Evolutionary conservation across 805 yeast species (phyloP), one percentile per base, ranked within the genome.

Genomic region (Pichia membranifaciens): DNA sequence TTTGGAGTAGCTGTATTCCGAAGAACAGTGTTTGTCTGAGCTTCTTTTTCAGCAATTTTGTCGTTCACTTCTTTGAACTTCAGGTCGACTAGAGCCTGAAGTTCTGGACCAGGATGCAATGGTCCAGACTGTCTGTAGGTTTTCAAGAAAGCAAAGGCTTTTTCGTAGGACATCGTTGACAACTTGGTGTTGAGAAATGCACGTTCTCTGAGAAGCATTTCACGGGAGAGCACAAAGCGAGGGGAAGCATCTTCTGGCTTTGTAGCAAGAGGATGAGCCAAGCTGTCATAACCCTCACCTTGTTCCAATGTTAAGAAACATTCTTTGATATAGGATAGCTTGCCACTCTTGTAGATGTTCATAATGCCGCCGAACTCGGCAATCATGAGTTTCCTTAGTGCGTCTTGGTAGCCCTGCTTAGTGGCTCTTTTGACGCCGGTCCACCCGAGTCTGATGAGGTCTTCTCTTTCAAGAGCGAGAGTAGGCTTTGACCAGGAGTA

Each of bases 351-450:
- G 62, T 79, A 84, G 9, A 96, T 96, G 58, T 78, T 75, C 44
- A 88, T 76, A 57, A 87, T 71, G 21, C 88, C 87, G 49, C 96
- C 96, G 55, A 72, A 77, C 57, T 77, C 72, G 54, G 80, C 75
- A 61, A 85, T 78, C 58, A 75, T 74, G 56, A 67, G 68, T 43
- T 81, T 79, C 58, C 91, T 79, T 72, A 79, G 84, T 58, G 68
- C 73, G 51, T 81, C 84, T 58, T 77, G 78, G 74, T 83, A 91
- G 53, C 80, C 88, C 35, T 79, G 84, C 23, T 79, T 68, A 18
- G 82, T 74, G 13, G 84, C 84, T 55, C 82, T 81, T 65, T 82
- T 84, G 21, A 93, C 76, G 45, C 96, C 96, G n/a, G 96, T 88
- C 98, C 98, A 93, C 42, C 98, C 98, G 55, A 90, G 69, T 4